Conservation (phyloP, 2,329 filamentous ascomycete species). For the Penicillium sclerotiorum region DNA sequence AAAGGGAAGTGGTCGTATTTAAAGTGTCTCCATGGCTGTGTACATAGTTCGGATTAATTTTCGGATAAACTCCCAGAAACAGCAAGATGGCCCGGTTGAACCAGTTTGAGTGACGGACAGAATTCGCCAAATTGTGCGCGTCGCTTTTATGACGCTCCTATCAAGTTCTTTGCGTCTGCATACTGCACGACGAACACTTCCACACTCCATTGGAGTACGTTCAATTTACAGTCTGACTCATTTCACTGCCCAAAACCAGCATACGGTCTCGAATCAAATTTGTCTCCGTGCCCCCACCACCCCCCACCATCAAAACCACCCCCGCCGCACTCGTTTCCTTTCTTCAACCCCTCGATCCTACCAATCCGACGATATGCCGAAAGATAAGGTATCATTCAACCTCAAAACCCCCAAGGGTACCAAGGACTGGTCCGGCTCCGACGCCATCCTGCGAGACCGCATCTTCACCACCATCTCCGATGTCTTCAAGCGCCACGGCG, state of each 20-base stretch:
- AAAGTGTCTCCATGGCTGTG: no score
- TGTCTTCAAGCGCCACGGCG: slow-evolving; percentile 83
- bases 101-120: slow-evolving; percentile 15
- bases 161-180: slow-evolving; percentile 23
- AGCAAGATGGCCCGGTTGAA: slow-evolving; percentile 19
- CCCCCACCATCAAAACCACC: slow-evolving; percentile 30
- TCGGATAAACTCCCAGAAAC: slow-evolving; percentile 18
- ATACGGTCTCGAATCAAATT: slow-evolving; percentile 30
- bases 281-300: slow-evolving; percentile 31
- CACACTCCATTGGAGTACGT: slow-evolving; percentile 17
- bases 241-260: slow-evolving; percentile 21
- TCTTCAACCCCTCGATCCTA: slow-evolving; percentile 22
- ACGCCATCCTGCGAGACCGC: slow-evolving; percentile 78
- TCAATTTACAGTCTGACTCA: slow-evolving; percentile 21
- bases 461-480: slow-evolving; percentile 76
- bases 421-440: slow-evolving; percentile 78
- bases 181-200: slow-evolving; percentile 35
- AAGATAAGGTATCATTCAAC: slow-evolving; percentile 58
- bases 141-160: slow-evolving; percentile 35
- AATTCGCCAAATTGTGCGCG: slow-evolving; percentile 16
- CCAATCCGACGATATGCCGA: slow-evolving; percentile 31
- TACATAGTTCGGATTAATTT: slow-evolving; percentile 21
- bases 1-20: no score
- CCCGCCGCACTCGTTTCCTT: slow-evolving; percentile 30
- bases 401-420: slow-evolving; percentile 92